Percentiles rank a stretch among this genome's conserved stretches.
Evolutionary conservation across 2,329 filamentous ascomycete species (phyloP).

Genomic region (Phaeosphaeria sp.): DNA sequence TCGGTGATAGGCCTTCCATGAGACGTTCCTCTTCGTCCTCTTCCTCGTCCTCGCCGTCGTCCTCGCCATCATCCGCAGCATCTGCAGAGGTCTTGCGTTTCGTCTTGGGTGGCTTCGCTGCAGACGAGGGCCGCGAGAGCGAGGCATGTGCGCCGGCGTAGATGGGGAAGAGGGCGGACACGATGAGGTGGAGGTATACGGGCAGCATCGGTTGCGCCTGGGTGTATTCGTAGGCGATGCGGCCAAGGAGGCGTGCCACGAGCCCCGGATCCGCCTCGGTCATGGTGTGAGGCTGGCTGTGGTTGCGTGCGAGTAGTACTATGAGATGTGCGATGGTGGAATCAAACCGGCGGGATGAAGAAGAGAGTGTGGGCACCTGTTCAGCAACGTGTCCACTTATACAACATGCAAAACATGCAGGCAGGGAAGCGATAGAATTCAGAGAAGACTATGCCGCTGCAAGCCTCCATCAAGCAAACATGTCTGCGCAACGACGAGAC

Average conservation of each 20-base stretch:
- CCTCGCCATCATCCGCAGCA: constrained; percentile 25
- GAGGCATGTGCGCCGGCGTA: constrained; percentile 86
- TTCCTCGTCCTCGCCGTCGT: constrained; percentile 60
- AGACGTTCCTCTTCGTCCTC: constrained; percentile 59
- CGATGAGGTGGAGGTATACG: constrained; percentile 66
- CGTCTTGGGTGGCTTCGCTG: constrained; percentile 65
- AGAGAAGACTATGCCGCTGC: not conserved
- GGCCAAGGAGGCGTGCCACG: constrained; percentile 36
- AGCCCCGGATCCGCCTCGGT: constrained; percentile 37
- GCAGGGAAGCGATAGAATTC: not conserved
- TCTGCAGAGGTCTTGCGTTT: constrained; percentile 42
- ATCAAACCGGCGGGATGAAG: too few relatives aligned
- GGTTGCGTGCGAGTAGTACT: not conserved
- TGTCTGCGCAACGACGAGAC: not conserved
- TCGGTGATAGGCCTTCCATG: constrained; percentile 73
- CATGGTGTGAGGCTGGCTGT: constrained; percentile 23
- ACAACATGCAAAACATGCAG: not conserved
- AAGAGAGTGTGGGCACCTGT: not conserved
- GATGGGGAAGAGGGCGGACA: constrained; percentile 80
- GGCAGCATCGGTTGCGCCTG: constrained; percentile 53
- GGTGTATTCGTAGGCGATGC: constrained; percentile 53
- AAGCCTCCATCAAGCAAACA: not conserved
- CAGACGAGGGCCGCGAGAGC: constrained; percentile 81
- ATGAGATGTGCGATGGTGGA: too few relatives aligned
- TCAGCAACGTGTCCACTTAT: not conserved